Evolutionary conservation across 768 basidiomycete species (phyloP).

Genomic region (Lactarius hatsudake): DNA sequence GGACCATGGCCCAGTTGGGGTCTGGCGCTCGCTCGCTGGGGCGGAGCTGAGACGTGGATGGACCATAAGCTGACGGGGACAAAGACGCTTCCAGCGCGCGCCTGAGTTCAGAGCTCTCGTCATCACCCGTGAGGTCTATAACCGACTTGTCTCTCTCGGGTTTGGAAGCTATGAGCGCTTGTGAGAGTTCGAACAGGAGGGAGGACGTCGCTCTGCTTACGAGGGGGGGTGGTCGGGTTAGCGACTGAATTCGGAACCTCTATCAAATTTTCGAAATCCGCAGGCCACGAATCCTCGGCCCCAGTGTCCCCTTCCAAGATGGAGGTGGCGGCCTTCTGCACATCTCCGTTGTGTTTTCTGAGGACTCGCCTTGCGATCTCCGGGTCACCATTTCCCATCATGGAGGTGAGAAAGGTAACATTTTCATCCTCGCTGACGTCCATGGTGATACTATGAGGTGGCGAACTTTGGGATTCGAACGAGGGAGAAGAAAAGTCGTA

Average conservation of each 20-base stretch:
- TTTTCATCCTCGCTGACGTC: conserved; percentile 32
- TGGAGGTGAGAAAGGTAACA: conserved; percentile 36
- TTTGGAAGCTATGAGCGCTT: conserved; percentile 33
- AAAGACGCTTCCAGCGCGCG: conserved; percentile 56
- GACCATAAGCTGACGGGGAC: conserved; percentile 31
- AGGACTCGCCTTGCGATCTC: conserved; percentile 55
- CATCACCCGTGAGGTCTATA: conserved; percentile 63
- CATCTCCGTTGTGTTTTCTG: conserved; percentile 56
- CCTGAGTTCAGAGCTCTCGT: conserved; percentile 47
- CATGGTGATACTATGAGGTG: conserved; percentile 7
- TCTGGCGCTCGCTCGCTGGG: conserved; percentile 61
- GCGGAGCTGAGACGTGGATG: conserved; percentile 43
- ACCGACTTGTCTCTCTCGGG: conserved; percentile 31
- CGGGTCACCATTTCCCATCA: conserved; percentile 45
- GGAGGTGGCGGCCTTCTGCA: conserved; percentile 37
- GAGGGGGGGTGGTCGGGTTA: conserved; percentile 32
- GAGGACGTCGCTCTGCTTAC: conserved; percentile 22
- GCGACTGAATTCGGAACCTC: conserved; percentile 21
- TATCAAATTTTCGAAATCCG: conserved; percentile 13
- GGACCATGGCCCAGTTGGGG: conserved; percentile 67
- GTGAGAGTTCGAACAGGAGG: not conserved
- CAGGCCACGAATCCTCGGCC: conserved; percentile 15
- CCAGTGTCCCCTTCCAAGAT: conserved; percentile 35
- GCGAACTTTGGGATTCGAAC: not conserved
- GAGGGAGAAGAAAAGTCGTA: conserved; percentile 1